Base-by-base conservation (phyloP, 208 protist species). In the Kentomonas sorsogonicus region DNA sequence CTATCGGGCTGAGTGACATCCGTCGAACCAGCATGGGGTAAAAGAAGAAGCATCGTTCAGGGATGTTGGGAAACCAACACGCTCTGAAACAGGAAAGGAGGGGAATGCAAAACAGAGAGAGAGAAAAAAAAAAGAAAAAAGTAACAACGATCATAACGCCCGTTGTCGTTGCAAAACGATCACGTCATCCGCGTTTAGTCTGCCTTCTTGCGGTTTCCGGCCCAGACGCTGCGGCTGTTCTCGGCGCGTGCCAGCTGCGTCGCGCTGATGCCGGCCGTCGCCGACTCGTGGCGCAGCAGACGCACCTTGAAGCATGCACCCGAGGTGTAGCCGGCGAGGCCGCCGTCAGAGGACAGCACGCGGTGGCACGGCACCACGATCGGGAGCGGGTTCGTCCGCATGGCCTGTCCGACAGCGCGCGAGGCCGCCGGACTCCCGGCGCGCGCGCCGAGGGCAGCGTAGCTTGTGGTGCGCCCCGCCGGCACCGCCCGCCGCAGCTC, bases 321-420 rank as follows among this genome's bases (percentile, higher is more conserved):
- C 20, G 67, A 56, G 23, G 76, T 69, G 65, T 86, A 92, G 13
- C 85, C 85, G 38, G 68, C 67, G 40, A 89, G 53, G 4, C 66
- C 63, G 26, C 50, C 26, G 22, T 58, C 77, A 15, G 81, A 68
- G 23, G 66, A 67, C 29, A 92, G 36, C 27, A 92, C 85, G 33
- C 85, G 85, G 43, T 92, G 85, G 55, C 85, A 92, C 4, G 85
- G 85, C 22, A 92, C 60, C 22, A 89, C 58, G 1, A 89, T 41
- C 5, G 69, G 70, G 44, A 83, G 58, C 3, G 79, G 81, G 59
- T 92, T 92, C 20, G 34, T 51, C 4, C 60, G 52, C 77, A 92
- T 82, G 9, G 81, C 81, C 15, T 60, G 57, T 1, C 85, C 85
- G 10, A 92, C 76, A 0, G 79, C 85, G 0, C 85, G 75, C 36